A percentile compares a stretch with the other conserved stretches of the same genome.
phyloP scores from a whole-genome alignment of 805 yeast species.

The Candida quercuum region DNA sequence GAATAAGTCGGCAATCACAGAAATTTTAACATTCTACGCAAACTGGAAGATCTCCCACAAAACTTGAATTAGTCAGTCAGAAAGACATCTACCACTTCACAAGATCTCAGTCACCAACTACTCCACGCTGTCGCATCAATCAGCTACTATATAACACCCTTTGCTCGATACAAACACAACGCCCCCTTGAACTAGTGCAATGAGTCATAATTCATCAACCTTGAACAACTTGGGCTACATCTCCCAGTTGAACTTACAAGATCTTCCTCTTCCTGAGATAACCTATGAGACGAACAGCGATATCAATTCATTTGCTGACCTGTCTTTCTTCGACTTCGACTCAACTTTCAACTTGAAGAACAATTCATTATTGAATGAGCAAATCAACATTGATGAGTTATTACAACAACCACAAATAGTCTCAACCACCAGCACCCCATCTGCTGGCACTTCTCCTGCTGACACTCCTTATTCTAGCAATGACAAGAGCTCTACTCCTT shows the following conservation, averaged over 20 bases:
- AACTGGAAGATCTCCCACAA: too few relatives aligned
- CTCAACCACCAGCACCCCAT: background rate
- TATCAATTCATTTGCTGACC: conserved; percentile 6
- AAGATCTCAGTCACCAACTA: too few relatives aligned
- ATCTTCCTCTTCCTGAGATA: conserved; percentile 2
- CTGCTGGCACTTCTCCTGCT: background rate
- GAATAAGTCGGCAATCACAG: too few relatives aligned
- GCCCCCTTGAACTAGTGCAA: too few relatives aligned
- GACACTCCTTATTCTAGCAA: background rate
- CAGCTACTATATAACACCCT: too few relatives aligned
- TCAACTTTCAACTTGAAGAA: background rate
- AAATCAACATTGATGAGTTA: conserved; percentile 8
- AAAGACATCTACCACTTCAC: too few relatives aligned
- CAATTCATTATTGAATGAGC: background rate
- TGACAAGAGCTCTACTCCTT: conserved; percentile 6
- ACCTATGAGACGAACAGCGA: background rate
- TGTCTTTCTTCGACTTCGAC: conserved; percentile 21
- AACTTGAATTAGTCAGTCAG: too few relatives aligned
- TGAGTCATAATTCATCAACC: background rate
- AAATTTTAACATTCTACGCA: too few relatives aligned
- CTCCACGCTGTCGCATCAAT: too few relatives aligned
- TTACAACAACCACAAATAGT: background rate
- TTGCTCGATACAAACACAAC: too few relatives aligned
- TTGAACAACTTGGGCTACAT: conserved; percentile 6
- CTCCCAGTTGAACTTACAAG: conserved; percentile 15